phyloP scores from a whole-genome alignment of 164 flowering plant genomes.

The Vitis labrusca region DNA sequence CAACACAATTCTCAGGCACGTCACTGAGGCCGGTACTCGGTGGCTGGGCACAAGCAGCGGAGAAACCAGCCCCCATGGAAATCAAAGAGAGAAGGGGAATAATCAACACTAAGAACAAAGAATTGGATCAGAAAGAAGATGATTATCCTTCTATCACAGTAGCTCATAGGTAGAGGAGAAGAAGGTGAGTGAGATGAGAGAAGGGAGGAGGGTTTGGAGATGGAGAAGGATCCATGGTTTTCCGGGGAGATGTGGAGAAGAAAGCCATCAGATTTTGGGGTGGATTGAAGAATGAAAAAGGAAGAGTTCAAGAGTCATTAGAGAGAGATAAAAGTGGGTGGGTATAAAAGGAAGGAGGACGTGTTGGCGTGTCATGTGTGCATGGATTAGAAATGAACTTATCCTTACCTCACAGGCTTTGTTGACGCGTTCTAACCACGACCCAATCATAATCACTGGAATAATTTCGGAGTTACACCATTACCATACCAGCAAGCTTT shows the following conservation, averaged over 20 bases:
- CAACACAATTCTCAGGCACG: conserved; percentile 45
- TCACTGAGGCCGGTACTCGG: conserved; percentile 29
- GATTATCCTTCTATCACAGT: too few relatives aligned
- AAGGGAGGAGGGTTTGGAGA: neutral
- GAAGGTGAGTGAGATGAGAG: conserved; percentile 16
- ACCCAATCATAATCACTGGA: too few relatives aligned
- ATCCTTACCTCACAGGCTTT: too few relatives aligned
- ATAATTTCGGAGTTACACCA: too few relatives aligned
- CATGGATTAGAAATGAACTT: too few relatives aligned
- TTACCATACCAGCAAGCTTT: too few relatives aligned
- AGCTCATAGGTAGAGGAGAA: conserved; percentile 16
- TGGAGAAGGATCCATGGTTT: too few relatives aligned
- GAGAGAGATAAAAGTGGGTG: neutral
- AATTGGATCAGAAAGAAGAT: neutral
- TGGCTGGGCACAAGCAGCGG: conserved; percentile 4
- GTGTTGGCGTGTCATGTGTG: neutral
- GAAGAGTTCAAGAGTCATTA: too few relatives aligned
- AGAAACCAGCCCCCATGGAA: conserved; percentile 28
- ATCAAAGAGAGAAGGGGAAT: neutral
- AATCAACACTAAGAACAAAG: neutral
- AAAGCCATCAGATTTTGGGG: too few relatives aligned
- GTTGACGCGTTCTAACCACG: too few relatives aligned
- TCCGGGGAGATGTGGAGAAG: neutral
- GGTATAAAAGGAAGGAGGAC: neutral
- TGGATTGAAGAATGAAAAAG: too few relatives aligned